Evolutionary conservation across 148 eudicot genomes (phyloP), one percentile per base, ranked within the genome.

Genomic region (Arctostaphylos glauca): DNA sequence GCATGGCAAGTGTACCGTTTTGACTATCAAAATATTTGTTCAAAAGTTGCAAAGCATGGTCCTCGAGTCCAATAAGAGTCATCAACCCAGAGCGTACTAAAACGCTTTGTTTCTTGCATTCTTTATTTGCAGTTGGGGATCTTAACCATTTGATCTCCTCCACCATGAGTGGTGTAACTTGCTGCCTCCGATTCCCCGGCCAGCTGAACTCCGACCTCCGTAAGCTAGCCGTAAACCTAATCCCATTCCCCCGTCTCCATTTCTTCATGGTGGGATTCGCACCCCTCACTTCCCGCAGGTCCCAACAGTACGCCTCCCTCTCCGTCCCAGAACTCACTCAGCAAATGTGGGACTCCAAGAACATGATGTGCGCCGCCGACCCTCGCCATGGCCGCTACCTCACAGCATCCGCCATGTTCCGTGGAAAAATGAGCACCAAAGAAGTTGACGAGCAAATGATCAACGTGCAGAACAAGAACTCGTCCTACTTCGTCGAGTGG

Each of bases 321-420:
- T 66, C 71, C 5, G 71, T 66, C 44, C 71, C 71, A 25, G 71
- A 66, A 66, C 71, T 66, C 16, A 66, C 71, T 4, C 95, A 92
- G 74, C 98, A 94, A 68, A 94, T 94, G 98, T 94, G 97, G 97
- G 95, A 93, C 41, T 83, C 97, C 49, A 93, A 91, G 87, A 93
- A 93, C 91, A 93, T 93, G 97, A 93, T 93, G 97, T 93, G 97
- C 8, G 97, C 97, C 6, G 97, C 97, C 6, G 97, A 93, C 74
- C 97, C 97, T 0, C 90, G 94, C 16, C 97, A 92, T 10, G 97
- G 97, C 1, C 90, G 97, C 13, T 93, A 93, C 87, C 87, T 93
- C 12, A 93, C 97, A 18, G 97, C 97, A 78, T 93, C 97, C 0
- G 97, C 97, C 81, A 88, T 93, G 92, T 92, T 92, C 86, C 68